Evolutionary conservation across 78 protist genomes (phyloP), one percentile per base, ranked within the genome.

Genomic region (Capsaspora owczarzaki): DNA sequence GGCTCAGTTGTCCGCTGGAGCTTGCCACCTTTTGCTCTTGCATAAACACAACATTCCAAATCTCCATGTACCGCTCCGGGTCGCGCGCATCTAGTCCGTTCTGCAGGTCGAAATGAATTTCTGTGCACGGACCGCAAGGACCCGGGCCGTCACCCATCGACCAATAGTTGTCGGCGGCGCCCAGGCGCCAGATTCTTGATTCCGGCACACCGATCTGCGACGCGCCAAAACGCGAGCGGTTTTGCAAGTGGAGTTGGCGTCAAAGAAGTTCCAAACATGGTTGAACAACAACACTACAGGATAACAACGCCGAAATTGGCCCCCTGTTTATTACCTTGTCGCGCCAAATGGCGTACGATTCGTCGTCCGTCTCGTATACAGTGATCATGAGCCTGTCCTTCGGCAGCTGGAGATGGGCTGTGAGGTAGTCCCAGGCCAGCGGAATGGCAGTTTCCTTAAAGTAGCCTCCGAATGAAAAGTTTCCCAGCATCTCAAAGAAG

Each of bases 121-220:
- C 94, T 5, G 94, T 84, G 78, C 94, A 84, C 4, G 91, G 91
- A 4, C 94, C 94, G 38, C 94, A 91, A 2, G 94, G 94, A 0
- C 95, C 95, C 4, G 78, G 41, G 14, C 85, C 89, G 46, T 79
- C 90, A 8, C 89, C 89, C 89, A 83, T 85, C 35, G 83, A 47
- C 93, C 94, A 91, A 42, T 74, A 88, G 42, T 91, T 91, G 79
- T 87, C 91, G 20, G 23, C 74, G 47, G 2, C 51, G 31, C 74
- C 83, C 22, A 42, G 47, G 14, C 1, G 1, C 31, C 74, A 25
- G 41, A 88, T 81, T 8, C 80, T 81, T 3, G 87, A 87, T 1
- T 2, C 61, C 38, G 85, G 70, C 37, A 85, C 29, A 0, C 89
- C 86, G 38, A 85, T 70, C 22, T 1, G 60, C 66, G 51, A 46